Conservation (phyloP, 345 rosid species). For the Dipteronia dyeriana region DNA sequence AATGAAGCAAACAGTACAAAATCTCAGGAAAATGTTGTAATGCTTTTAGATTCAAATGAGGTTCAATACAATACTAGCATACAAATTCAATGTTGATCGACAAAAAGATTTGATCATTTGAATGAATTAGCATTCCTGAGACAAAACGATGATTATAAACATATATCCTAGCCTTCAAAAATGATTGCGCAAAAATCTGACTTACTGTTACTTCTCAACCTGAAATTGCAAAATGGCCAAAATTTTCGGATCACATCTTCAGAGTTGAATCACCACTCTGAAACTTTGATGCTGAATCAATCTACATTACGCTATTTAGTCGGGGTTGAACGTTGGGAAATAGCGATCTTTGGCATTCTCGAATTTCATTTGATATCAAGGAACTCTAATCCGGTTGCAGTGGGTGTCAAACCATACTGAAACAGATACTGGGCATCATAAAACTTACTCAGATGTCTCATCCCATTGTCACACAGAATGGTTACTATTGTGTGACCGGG, state of each 20-base stretch:
- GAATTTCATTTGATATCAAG: constrained; percentile 44
- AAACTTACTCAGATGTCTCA: constrained; percentile 95
- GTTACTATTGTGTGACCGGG: constrained; percentile 92
- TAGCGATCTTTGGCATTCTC: background rate
- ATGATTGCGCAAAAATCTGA: background rate
- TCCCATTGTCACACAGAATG: constrained; percentile 89
- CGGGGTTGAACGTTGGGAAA: background rate
- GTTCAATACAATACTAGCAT: background rate
- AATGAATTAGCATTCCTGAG: background rate
- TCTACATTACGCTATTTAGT: background rate
- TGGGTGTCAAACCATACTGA: constrained; percentile 63
- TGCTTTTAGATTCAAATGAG: background rate
- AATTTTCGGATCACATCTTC: no score
- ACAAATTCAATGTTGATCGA: background rate
- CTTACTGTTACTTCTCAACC: background rate
- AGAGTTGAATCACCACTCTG: no score
- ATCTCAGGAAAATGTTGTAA: background rate
- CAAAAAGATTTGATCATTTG: background rate
- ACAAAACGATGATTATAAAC: background rate
- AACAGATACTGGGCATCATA: constrained; percentile 63
- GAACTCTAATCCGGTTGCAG: constrained; percentile 69
- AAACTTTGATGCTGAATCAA: background rate
- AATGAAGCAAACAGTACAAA: no score
- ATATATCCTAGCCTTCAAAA: background rate
- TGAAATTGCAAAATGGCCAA: background rate